A percentile compares a stretch with the other conserved stretches of the same genome.
These are phyloP conservation scores for Fremontodendron californicum DNA, from an alignment of 345 rosid species.

Conservation along the genomic window DNA sequence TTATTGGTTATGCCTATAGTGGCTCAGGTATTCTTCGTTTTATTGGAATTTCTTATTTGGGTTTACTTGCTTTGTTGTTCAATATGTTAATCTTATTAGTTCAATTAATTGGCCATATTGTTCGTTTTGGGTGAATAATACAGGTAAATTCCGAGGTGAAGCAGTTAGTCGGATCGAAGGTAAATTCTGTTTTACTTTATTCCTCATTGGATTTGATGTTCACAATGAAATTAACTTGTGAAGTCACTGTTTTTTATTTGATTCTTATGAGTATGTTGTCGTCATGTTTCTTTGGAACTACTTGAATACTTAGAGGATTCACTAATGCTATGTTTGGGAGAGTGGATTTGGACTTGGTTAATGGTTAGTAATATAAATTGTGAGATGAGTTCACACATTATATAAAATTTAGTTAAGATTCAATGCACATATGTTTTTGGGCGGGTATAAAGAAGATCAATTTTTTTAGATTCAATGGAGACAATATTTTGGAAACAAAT, in stretches of 20 bases:
- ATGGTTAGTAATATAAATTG: not conserved
- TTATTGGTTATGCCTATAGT: constrained; percentile 64
- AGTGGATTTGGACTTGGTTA: not conserved
- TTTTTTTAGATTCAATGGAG: not conserved
- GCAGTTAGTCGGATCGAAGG: constrained; percentile 54
- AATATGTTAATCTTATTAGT: not conserved
- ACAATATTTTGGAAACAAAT: not conserved
- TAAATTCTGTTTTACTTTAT: constrained; percentile 17
- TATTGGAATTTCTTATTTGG: constrained; percentile 6
- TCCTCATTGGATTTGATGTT: not conserved
- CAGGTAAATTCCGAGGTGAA: constrained; percentile 65
- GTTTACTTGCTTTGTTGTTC: not conserved
- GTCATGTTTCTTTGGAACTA: not conserved
- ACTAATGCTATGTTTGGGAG: not conserved
- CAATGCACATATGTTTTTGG: not conserved
- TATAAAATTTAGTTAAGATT: not conserved
- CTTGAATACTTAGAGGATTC: not conserved
- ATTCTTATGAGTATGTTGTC: not conserved
- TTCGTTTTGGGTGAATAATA: not conserved
- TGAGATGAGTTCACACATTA: not conserved
- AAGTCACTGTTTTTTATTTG: not conserved
- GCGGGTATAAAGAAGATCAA: not conserved
- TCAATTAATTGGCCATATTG: not conserved
- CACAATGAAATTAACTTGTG: not conserved
- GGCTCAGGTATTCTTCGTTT: constrained; percentile 49